Evolutionary conservation across 1,284 basidiomycete genomes (phyloP).

Genomic region (Waitea zeae): DNA sequence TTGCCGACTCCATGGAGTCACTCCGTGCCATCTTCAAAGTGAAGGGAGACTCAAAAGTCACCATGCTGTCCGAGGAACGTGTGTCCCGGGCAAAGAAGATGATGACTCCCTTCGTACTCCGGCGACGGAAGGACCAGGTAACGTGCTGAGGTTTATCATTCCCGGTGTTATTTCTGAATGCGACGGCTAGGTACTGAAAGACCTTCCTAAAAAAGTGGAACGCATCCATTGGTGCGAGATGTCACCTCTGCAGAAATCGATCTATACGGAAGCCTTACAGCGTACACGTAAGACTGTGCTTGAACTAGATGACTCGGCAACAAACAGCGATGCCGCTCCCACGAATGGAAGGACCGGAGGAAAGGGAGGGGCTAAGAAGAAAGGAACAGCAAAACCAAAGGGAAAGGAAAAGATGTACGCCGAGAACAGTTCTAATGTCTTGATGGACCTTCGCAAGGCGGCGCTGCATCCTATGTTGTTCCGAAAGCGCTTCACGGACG

Average conservation of each 20-base stretch:
- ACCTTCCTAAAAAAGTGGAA: conserved; percentile 86
- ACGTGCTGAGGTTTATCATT: conserved; percentile 9
- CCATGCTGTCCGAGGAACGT: conserved; percentile 77
- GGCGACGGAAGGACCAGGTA: conserved; percentile 86
- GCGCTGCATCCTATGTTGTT: conserved; percentile 95
- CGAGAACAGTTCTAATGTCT: conserved; percentile 75
- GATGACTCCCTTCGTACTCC: conserved; percentile 97
- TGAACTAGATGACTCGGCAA: conserved; percentile 33
- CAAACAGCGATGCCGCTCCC: conserved; percentile 17
- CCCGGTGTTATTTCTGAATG: no score
- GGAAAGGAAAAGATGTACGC: conserved; percentile 52
- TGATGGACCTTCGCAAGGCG: conserved; percentile 94
- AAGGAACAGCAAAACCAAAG: conserved; percentile 23
- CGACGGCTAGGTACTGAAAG: conserved; percentile 70
- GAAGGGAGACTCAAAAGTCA: conserved; percentile 74
- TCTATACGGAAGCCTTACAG: conserved; percentile 77
- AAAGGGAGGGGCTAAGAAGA: conserved; percentile 34
- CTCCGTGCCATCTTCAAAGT: conserved; percentile 95
- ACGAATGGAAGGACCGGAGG: conserved; percentile 17
- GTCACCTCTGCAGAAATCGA: conserved; percentile 67
- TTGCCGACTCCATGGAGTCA: conserved; percentile 58
- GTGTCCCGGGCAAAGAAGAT: conserved; percentile 94
- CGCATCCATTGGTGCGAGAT: conserved; percentile 90
- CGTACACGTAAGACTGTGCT: conserved; percentile 73
- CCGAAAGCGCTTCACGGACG: conserved; percentile 69